Percentiles rank a stretch among this genome's conserved stretches.
Evolutionary conservation across 805 yeast species (phyloP).

Genomic region (Lipomyces kockii): DNA sequence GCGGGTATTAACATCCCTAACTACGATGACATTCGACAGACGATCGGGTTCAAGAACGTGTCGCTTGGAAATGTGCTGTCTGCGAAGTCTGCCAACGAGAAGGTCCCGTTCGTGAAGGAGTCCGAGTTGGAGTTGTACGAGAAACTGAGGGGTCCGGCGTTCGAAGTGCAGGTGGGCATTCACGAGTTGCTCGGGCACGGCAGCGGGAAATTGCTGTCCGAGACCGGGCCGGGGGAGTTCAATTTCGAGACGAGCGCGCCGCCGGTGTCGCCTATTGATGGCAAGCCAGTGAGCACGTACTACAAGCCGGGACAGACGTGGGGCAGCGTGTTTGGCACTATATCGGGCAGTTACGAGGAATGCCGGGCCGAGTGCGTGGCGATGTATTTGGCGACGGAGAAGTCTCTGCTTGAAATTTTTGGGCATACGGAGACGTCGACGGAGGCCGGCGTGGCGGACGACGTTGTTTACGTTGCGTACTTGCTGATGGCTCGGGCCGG

Average conservation of each 20-base stretch:
- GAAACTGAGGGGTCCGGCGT: conserved; percentile 67
- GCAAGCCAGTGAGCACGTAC: conserved; percentile 66
- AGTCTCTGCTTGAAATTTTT: conserved; percentile 70
- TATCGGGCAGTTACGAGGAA: conserved; percentile 89
- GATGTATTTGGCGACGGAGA: conserved; percentile 72
- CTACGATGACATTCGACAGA: conserved; percentile 85
- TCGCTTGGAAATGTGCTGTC: conserved; percentile 84
- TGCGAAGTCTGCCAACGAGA: conserved; percentile 71
- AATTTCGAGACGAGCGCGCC: conserved; percentile 72
- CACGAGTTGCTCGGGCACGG: conserved; percentile 93
- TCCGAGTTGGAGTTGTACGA: conserved; percentile 62
- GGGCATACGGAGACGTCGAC: conserved; percentile 63
- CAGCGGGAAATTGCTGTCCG: conserved; percentile 75
- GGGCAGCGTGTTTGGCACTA: conserved; percentile 82
- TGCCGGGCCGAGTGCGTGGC: conserved; percentile 93
- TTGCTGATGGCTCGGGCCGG: conserved; percentile 90
- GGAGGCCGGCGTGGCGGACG: conserved; percentile 49
- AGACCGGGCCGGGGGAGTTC: conserved; percentile 63
- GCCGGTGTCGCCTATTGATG: conserved; percentile 62
- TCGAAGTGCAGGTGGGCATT: conserved; percentile 92
- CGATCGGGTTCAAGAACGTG: conserved; percentile 85
- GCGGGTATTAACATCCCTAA: conserved; percentile 94
- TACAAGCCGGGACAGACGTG: conserved; percentile 85
- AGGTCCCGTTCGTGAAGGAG: conserved; percentile 65
- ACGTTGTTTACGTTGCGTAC: conserved; percentile 63